Evolutionary conservation across 2,329 filamentous ascomycete species (phyloP), one percentile per base, ranked within the genome.

Genomic region (Trichoderma guizhouense): DNA sequence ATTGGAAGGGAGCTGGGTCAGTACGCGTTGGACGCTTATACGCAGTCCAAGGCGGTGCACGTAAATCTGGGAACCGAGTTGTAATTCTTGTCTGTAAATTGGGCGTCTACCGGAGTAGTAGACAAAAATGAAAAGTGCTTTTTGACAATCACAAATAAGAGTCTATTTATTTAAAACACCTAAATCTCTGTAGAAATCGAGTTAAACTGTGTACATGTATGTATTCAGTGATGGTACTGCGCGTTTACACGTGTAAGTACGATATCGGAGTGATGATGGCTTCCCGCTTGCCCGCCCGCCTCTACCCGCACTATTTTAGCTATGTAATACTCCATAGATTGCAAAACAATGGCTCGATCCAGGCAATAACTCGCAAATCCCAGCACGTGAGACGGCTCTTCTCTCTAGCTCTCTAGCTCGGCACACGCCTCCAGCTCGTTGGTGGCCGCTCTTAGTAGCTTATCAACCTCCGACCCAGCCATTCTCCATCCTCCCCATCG

Each of bases 1-100:
- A 79, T 79, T 24, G 79, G 80, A 0, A 72, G 77, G 12, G 80
- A 82, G 58, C 76, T 80, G 47, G 79, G 80, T 0, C 74, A 78
- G 66, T 78, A 81, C 55, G 79, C 79, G 0, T 24, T 80, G 18
- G 76, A 77, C 7, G 79, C 80, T 66, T 81, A 77, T 74, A 77
- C 76, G 3, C 74, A 76, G 26, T 75, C 78, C 1, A 80, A 82
- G 61, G 71, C 69, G 12, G 76, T 79, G n/a, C 70, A 64, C 30
- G 30, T 72, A 28, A 69, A 69, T 21, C 28, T 69, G 4, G 57
- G 57, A 1, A 60, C 34, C 24, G 66, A 69, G 26, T 24, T 47
- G 11, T 69, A 60, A n/a, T 24, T 32, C 14, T 43, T n/a, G 15
- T 39, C 1, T n/a, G 39, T 43, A 43, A 43, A 43, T 43, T 43